Evolutionary conservation across 208 protist genomes (phyloP).

Genomic region (Leishmania mexicana): DNA sequence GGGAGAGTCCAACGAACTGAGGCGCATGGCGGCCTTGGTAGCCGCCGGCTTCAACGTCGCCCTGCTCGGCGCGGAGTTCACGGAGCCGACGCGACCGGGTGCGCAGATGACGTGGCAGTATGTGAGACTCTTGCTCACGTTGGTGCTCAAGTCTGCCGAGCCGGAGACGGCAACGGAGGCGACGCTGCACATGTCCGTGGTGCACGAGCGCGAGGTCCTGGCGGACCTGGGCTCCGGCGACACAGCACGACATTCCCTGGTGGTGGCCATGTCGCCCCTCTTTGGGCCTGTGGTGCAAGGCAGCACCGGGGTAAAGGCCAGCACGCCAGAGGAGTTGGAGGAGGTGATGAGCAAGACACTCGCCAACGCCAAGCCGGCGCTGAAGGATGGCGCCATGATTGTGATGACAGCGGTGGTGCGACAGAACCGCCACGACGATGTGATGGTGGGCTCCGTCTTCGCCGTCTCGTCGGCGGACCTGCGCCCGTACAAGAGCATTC

Average conservation of each 20-base stretch:
- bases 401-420: conserved; percentile 59
- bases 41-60: conserved; percentile 46
- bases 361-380: conserved; percentile 24
- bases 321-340: conserved; percentile 29
- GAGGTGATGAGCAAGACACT: conserved; percentile 35
- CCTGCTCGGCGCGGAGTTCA: conserved; percentile 46
- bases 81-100: conserved; percentile 21
- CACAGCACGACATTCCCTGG: conserved; percentile 22
- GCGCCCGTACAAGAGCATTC: conserved; percentile 34
- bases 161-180: conserved; percentile 28
- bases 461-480: conserved; percentile 39
- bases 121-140: conserved; percentile 35
- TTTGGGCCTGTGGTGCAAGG: conserved; percentile 46
- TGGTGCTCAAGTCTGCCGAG: conserved; percentile 20
- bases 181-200: conserved; percentile 52
- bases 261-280: conserved; percentile 57
- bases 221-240: conserved; percentile 38
- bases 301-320: conserved; percentile 26
- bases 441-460: conserved; percentile 54
- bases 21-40: conserved; percentile 43
- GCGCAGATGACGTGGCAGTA: conserved; percentile 54
- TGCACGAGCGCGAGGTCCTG: conserved; percentile 42
- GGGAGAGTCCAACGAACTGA: conserved; percentile 42
- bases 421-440: conserved; percentile 44
- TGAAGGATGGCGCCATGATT: conserved; percentile 39